Base-by-base conservation (phyloP, 2,329 filamentous ascomycete genomes). In the Fusarium globosum region DNA sequence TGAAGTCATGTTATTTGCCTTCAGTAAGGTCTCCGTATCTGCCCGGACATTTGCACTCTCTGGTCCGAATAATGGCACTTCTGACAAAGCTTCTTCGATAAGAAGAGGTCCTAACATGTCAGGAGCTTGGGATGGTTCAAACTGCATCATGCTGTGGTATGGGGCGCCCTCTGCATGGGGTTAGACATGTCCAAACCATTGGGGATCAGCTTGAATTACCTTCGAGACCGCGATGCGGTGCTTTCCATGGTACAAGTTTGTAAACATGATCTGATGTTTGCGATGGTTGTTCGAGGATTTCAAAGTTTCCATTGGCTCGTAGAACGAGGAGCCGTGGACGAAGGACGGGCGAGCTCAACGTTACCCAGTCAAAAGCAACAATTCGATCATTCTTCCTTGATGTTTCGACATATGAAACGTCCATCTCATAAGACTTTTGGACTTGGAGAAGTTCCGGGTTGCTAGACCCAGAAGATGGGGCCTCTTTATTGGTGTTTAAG, bases 311-410 rank as follows among this genome's bases (percentile, higher is more conserved):
- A 70, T 88, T 91, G 39, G 88, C 88, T 33, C 90, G 85, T 33
- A 92, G 79, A 4, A 89, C 89, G 30, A 92, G 79, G 43, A 90
- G 82, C n/a, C 90, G 85, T 36, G 89, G 89, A 30, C 86, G 86
- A 55, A 91, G 77, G 20, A 86, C 85, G 7, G 88, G 83, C 7
- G 88, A 89, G 16, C 86, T 84, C 52, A 91, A 82, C 7, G 88
- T 91, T 15, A 92, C 83, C 90, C 90, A 92, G 78, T 92, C 90
- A 78, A 92, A 92, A 1, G 90, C 92, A 13, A 92, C 89, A 38
- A 92, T 91, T 26, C 88, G 86, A 62, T 91, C 88, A 73, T 87
- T 85, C 79, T 88, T 87, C 72, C 86, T 83, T 38, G 83, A 82
- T 38, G 83, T 81, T 57, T 88, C 87, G 33, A 85, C 82, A 73